These are phyloP conservation scores for Aureobasidium sp. DNA, from an alignment of 2,329 filamentous ascomycete genomes.

Conservation along the genomic window DNA sequence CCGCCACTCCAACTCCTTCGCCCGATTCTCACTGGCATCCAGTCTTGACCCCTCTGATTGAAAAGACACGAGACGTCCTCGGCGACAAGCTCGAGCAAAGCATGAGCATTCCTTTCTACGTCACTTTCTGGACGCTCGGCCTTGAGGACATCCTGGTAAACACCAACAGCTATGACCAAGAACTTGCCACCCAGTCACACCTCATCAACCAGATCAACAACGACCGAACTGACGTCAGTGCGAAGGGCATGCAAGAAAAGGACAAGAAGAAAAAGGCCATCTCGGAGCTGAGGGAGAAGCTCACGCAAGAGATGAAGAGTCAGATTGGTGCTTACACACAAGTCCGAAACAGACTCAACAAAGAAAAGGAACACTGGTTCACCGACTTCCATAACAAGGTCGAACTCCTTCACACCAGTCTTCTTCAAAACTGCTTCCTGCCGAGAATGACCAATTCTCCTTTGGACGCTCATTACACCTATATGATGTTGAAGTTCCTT, in stretches of 20 bases:
- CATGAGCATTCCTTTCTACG: slow-evolving; percentile 74
- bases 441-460: slow-evolving; percentile 78
- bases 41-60: slow-evolving; percentile 66
- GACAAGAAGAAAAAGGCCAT: slow-evolving; percentile 64
- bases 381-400: slow-evolving; percentile 55
- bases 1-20: slow-evolving; percentile 19
- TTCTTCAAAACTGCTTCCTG: slow-evolving; percentile 89
- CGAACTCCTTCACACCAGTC: slow-evolving; percentile 61
- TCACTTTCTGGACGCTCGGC: slow-evolving; percentile 86
- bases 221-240: slow-evolving; percentile 66
- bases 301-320: slow-evolving; percentile 66
- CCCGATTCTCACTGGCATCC: slow-evolving; percentile 50
- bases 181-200: slow-evolving; percentile 61
- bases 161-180: slow-evolving; percentile 68
- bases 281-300: slow-evolving; percentile 59
- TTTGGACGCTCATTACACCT: slow-evolving; percentile 81
- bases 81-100: slow-evolving; percentile 59
- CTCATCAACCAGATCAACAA: slow-evolving; percentile 61
- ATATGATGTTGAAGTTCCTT: slow-evolving; percentile 77
- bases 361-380: slow-evolving; percentile 77
- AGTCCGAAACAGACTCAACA: slow-evolving; percentile 61
- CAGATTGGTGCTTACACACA: slow-evolving; percentile 62
- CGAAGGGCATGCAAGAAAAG: slow-evolving; percentile 58
- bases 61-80: slow-evolving; percentile 56
- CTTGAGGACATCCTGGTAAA: slow-evolving; percentile 75